Evolutionary conservation across 2,329 filamentous ascomycete genomes (phyloP), one percentile per base, ranked within the genome.

Genomic region (Lecanicillium sp.): DNA sequence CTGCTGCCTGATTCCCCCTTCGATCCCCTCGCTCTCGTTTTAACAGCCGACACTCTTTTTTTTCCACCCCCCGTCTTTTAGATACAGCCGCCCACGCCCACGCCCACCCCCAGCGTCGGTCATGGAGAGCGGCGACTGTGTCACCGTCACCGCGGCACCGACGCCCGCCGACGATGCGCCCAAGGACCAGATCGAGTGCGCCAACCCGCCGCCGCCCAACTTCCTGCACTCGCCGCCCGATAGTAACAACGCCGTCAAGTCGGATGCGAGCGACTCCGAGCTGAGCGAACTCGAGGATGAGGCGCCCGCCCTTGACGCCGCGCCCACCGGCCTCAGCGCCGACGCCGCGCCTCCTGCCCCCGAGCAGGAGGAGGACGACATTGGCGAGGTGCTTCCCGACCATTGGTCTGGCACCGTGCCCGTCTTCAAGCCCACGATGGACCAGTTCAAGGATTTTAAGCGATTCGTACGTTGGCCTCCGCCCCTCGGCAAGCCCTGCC

Each of bases 391-490:
- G 47, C 73, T 83, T 39, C 91, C 91, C 1, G 88, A 90, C 62
- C 84, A 95, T 66, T 96, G 88, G 73, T 95, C 89, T 61, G 90
- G 90, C 53, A 87, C 83, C 53, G 86, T 98, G 29, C 91, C 93
- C 8, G 86, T 98, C 52, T 98, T 98, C 70, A 91, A 84, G 67
- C 93, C 93, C 67, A 91, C 86, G 51, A 95, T 96, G 88, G 79
- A 86, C 53, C 90, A 98, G 68, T 97, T 97, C 70, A 83, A 83
- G 61, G 88, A 93, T 68, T 98, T 98, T 67, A 86, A 91, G 69
- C 81, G 80, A 63, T 97, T 94, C 65, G 86, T 97, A 72, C 56
- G 79, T 71, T 51, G 37, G 24, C 32, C 12, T 10, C 24, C 24
- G 37, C 38, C 44, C 8, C 24, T 26, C 19, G n/a, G 19, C 36